Evolutionary conservation across 371 early-diverging fungal genomes (phyloP), one percentile per base, ranked within the genome.

Genomic region (Mucor saturninus): DNA sequence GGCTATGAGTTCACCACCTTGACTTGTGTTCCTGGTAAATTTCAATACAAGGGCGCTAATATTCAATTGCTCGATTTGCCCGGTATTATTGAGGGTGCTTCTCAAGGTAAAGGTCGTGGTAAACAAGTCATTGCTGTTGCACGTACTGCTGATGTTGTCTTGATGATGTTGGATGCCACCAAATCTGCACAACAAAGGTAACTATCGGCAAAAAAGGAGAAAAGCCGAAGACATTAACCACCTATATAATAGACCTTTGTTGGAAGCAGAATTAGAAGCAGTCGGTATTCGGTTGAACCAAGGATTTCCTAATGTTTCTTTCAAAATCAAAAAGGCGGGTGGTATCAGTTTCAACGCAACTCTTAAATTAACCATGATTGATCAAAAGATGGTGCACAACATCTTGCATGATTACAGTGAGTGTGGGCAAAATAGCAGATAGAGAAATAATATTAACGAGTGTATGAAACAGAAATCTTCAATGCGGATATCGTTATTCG

Each of bases 1-100:
- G 91, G 88, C 43, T 98, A 99, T 69, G 99, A 99, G 78, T 99
- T 99, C 81, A 99, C 99, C 5, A 99, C 99, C 0, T 84, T 99
- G 72, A 98, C 98, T 5, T 95, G 95, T 59, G 95, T 98, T 53
- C 99, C 99, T 6, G 99, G 99, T 52, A 95, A 98, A 74, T 94
- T 99, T 67, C 88, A 94, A 56, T 95, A 99, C 80, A 93, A 98
- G 57, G 99, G 99, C 42, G 99, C 99, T 9, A 91, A 91, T 55
- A 97, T 99, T 62, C 99, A 99, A 83, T 84, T 95, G 32, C 77
- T 94, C 14, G 95, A 93, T 87, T 79, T 93, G 64, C 90, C 90
- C 21, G 90, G 90, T 78, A 89, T 97, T 74, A 95, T 97, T 71
- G 95, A 95, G 74, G 98, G 95, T 49, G 99, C 99, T 21, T 83